Percentiles rank a stretch among this genome's conserved stretches.
phyloP scores from a whole-genome alignment of 139 green algal genomes.

The Zygnema cylindricum region DNA sequence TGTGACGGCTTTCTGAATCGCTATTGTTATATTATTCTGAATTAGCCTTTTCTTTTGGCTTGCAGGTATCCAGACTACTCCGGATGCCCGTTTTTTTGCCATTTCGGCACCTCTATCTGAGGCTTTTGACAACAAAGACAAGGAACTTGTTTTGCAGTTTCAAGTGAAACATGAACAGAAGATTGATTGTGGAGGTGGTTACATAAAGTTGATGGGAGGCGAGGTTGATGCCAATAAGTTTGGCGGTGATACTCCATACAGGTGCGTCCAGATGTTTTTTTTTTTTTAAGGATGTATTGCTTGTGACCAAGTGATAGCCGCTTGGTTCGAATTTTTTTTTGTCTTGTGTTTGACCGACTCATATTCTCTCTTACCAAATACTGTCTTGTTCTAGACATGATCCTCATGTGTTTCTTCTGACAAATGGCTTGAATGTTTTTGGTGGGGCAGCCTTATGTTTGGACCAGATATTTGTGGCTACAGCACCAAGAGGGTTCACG shows the following conservation, averaged over 20 bases:
- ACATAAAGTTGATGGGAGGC: slow-evolving; percentile 86
- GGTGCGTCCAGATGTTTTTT: slow-evolving; percentile 45
- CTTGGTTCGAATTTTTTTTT: no score
- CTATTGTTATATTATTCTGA: no score
- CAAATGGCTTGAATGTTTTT: slow-evolving; percentile 52
- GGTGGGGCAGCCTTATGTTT: slow-evolving; percentile 95
- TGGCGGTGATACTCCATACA: slow-evolving; percentile 74
- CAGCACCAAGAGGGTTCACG: slow-evolving; percentile 67
- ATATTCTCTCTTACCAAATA: slow-evolving; percentile 19
- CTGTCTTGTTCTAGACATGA: no score
- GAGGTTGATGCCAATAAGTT: slow-evolving; percentile 78
- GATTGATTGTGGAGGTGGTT: slow-evolving; percentile 88
- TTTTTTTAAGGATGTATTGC: slow-evolving; percentile 8
- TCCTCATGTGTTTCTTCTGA: slow-evolving; percentile 20
- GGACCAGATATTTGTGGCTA: slow-evolving; percentile 95
- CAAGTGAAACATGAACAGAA: slow-evolving; percentile 89
- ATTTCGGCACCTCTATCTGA: slow-evolving; percentile 71
- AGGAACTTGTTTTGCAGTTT: slow-evolving; percentile 88
- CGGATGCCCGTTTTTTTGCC: slow-evolving; percentile 82
- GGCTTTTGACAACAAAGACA: slow-evolving; percentile 79
- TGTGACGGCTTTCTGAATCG: no score
- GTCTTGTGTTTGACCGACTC: background rate
- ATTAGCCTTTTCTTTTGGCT: background rate
- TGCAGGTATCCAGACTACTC: slow-evolving; percentile 78
- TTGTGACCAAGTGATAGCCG: no score